Evolutionary conservation across 2,329 filamentous ascomycete species (phyloP).

Genomic region (Aspergillus alliaceus): DNA sequence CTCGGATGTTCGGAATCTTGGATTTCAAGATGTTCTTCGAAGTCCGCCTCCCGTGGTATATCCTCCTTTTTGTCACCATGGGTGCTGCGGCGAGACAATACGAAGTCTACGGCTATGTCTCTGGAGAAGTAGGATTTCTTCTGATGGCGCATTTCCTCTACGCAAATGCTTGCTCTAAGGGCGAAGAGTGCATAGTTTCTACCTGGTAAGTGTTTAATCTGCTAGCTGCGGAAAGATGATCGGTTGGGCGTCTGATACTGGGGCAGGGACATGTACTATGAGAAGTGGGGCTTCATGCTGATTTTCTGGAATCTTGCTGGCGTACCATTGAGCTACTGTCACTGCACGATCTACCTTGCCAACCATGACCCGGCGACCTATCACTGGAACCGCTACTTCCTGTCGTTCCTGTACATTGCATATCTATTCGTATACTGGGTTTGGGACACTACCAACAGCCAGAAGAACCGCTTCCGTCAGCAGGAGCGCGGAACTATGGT

Average conservation of each 20-base stretch:
- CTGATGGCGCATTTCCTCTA: conserved; percentile 90
- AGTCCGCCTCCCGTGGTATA: conserved; percentile 89
- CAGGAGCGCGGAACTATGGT: conserved; percentile 70
- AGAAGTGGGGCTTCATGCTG: conserved; percentile 97
- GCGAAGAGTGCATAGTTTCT: conserved; percentile 83
- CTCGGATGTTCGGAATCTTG: conserved; percentile 77
- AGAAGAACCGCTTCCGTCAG: conserved; percentile 89
- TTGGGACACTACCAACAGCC: conserved; percentile 88
- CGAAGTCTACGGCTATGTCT: conserved; percentile 81
- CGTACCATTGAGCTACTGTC: conserved; percentile 87
- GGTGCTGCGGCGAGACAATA: conserved; percentile 80
- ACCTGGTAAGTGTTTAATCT: conserved; percentile 61
- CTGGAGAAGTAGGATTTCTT: conserved; percentile 79
- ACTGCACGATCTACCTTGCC: conserved; percentile 87
- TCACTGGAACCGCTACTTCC: conserved; percentile 69
- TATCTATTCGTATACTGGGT: conserved; percentile 87
- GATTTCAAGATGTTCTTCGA: conserved; percentile 98
- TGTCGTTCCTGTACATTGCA: conserved; percentile 64
- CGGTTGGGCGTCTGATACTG: conserved; percentile 11
- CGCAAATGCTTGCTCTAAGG: conserved; percentile 88
- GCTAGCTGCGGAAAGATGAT: neutral
- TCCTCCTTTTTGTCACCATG: conserved; percentile 75
- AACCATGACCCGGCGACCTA: conserved; percentile 79
- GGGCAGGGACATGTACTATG: conserved; percentile 87
- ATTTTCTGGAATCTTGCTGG: conserved; percentile 97